These are phyloP conservation scores for Aspergillus clavatus DNA, from an alignment of 2,329 filamentous ascomycete species.

Conservation along the genomic window DNA sequence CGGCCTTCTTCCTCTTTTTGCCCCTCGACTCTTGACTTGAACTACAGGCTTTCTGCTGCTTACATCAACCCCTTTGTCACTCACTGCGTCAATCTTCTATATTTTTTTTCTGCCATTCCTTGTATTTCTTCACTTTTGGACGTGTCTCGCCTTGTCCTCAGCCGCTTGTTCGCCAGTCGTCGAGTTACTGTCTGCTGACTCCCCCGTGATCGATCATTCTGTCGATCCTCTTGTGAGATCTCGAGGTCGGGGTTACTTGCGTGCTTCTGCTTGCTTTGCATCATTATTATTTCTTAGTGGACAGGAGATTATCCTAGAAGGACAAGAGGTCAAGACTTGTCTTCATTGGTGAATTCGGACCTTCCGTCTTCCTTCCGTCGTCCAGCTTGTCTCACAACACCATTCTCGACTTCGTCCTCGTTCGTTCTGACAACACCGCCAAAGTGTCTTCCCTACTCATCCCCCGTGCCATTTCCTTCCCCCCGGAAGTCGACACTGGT, in stretches of 20 bases:
- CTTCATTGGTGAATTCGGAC: conserved; percentile 10
- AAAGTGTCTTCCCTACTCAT: conserved; percentile 93
- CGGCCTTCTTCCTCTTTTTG: neutral
- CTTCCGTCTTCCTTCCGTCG: conserved; percentile 26
- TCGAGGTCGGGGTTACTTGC: neutral
- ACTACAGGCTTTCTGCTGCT: neutral
- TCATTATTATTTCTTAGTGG: neutral
- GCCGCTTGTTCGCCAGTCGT: neutral
- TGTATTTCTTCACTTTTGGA: conserved; percentile 2
- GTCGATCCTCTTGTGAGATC: conserved; percentile 5
- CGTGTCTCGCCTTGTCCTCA: neutral
- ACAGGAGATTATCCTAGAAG: neutral
- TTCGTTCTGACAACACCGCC: conserved; percentile 60
- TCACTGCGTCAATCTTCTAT: neutral
- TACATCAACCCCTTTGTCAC: neutral
- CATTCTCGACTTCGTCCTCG: conserved; percentile 17
- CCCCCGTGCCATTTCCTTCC: conserved; percentile 86
- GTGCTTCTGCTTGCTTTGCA: neutral
- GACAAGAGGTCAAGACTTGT: neutral
- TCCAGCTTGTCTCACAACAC: conserved; percentile 21
- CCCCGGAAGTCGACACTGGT: conserved; percentile 71
- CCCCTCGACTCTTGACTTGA: neutral
- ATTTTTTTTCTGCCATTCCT: neutral
- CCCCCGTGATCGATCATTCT: conserved; percentile 10
- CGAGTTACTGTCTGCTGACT: conserved; percentile 1